Conservation (phyloP, 495 filamentous ascomycete species). For the Hyaloscypha variabilis region DNA sequence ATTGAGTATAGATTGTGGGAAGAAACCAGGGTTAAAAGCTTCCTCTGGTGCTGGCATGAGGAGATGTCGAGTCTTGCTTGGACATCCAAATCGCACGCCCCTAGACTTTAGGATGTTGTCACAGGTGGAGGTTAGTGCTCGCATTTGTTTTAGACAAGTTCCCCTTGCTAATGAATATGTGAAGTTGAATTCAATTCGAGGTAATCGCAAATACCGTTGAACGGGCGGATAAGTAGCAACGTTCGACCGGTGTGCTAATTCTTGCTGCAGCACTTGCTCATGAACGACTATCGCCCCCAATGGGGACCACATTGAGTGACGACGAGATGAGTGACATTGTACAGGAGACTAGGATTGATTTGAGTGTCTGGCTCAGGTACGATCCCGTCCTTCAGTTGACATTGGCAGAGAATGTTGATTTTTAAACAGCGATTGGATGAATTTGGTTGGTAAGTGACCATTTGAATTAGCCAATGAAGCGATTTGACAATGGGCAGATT, state of each 20-base stretch:
- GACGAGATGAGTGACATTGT: conserved; percentile 43
- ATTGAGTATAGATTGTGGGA: conserved; percentile 54
- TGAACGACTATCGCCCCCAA: conserved; percentile 14
- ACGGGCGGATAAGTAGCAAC: not conserved
- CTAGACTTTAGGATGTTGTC: conserved; percentile 53
- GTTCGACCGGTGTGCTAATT: not conserved
- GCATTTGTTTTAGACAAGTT: not conserved
- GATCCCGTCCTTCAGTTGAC: conserved; percentile 1
- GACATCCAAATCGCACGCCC: conserved; percentile 43
- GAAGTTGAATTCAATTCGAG: conserved; percentile 47
- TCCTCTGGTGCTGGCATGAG: conserved; percentile 38
- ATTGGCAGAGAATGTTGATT: not conserved
- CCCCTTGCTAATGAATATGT: conserved; percentile 2
- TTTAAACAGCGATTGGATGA: conserved; percentile 43
- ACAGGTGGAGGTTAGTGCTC: conserved; percentile 49
- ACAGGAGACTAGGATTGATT: conserved; percentile 46
- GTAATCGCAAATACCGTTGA: conserved; percentile 11
- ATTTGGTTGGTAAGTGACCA: conserved; percentile 41
- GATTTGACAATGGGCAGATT: not conserved
- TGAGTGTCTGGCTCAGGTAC: conserved; percentile 51
- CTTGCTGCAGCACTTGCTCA: conserved; percentile 22
- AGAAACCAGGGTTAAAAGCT: conserved; percentile 46
- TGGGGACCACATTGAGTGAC: conserved; percentile 17
- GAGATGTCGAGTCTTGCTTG: conserved; percentile 46
- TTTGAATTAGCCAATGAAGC: not conserved